Conservation (phyloP, 1,284 basidiomycete genomes). For the Fomitopsis palustris region DNA sequence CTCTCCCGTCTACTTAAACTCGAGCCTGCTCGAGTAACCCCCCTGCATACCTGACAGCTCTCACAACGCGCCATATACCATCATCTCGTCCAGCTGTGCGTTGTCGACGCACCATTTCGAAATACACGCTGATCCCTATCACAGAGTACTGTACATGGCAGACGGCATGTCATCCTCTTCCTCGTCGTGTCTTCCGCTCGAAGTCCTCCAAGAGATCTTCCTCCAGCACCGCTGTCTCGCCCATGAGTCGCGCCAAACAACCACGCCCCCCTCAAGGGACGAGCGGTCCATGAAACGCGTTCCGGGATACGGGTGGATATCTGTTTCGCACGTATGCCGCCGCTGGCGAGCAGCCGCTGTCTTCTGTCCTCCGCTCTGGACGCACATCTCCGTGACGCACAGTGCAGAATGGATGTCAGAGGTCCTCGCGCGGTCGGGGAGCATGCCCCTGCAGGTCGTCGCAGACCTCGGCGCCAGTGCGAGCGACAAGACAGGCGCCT, state of each 20-base stretch:
- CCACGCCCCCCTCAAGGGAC: not conserved
- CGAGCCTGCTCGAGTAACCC: too few species aligned
- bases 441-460: not conserved
- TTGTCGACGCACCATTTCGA: too few species aligned
- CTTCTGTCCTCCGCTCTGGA: not conserved
- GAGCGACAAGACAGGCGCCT: not conserved
- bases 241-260: not conserved
- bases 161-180: not conserved
- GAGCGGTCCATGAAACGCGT: not conserved
- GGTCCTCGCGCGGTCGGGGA: not conserved
- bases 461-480: not conserved
- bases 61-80: too few species aligned
- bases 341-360: not conserved
- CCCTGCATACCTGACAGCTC: too few species aligned
- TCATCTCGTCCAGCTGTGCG: too few species aligned
- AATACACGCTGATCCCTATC: not conserved
- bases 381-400: not conserved
- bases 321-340: not conserved
- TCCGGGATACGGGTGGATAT: not conserved
- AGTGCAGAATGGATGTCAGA: not conserved
- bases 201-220: not conserved
- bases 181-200: not conserved
- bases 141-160: not conserved
- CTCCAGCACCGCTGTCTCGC: not conserved
- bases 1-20: too few species aligned